Conservation (phyloP, 1,139 yeast species). For the Keqinozyma sinolaborantium region DNA sequence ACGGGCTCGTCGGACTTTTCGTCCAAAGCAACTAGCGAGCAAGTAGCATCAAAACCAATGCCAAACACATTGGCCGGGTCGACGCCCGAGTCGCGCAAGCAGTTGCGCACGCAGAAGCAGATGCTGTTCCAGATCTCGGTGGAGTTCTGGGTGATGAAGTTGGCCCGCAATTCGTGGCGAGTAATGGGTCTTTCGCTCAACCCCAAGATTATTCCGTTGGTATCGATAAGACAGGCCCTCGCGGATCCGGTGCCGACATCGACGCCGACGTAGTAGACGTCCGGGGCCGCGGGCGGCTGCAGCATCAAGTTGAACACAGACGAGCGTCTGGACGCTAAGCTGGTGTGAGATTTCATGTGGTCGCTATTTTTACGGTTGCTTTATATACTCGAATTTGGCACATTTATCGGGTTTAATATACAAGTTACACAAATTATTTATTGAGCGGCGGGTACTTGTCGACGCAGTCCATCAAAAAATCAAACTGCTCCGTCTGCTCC, state of each 20-base stretch:
- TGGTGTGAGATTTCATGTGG: too few relatives aligned
- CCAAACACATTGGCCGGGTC: conserved; percentile 70
- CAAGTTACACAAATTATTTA: conserved; percentile 10
- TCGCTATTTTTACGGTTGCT: too few relatives aligned
- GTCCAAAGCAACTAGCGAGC: conserved; percentile 81
- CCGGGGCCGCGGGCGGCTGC: conserved; percentile 43
- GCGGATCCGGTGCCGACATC: conserved; percentile 99
- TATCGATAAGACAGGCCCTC: conserved; percentile 86
- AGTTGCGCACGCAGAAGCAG: conserved; percentile 74
- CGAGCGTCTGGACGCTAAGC: conserved; percentile 37
- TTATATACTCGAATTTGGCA: too few relatives aligned
- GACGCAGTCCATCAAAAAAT: conserved; percentile 75
- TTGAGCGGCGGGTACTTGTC: conserved; percentile 53
- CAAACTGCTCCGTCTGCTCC: conserved; percentile 84
- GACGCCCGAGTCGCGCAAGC: conserved; percentile 70
- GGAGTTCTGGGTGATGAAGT: conserved; percentile 77
- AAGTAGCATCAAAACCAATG: conserved; percentile 95
- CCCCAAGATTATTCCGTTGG: conserved; percentile 77
- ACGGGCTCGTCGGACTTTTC: conserved; percentile 67
- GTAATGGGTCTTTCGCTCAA: conserved; percentile 76
- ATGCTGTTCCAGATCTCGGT: conserved; percentile 93
- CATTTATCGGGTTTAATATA: background rate
- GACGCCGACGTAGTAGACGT: conserved; percentile 78
- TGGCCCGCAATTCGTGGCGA: conserved; percentile 70
- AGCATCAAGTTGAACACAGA: conserved; percentile 36